These are phyloP conservation scores for Fusarium udum DNA, from an alignment of 2,329 filamentous ascomycete species.

Conservation along the genomic window DNA sequence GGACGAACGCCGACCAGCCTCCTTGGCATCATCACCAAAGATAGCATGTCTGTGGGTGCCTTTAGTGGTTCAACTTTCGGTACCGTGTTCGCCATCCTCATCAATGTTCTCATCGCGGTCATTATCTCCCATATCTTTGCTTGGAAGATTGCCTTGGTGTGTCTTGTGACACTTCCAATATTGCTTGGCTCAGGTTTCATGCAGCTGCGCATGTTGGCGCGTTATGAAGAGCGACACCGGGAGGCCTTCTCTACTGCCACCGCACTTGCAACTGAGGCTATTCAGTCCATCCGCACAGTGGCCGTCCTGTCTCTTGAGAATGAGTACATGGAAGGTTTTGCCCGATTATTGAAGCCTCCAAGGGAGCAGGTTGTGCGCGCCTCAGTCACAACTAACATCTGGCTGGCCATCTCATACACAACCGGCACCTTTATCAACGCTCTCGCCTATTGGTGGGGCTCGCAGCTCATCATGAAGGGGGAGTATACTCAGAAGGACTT, in stretches of 20 bases:
- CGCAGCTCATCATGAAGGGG: neutral
- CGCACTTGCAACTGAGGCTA: neutral
- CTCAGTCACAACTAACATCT: neutral
- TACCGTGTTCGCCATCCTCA: neutral
- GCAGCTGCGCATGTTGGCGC: neutral
- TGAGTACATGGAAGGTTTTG: neutral
- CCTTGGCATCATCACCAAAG: neutral
- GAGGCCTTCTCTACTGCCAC: neutral
- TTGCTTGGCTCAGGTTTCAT: neutral
- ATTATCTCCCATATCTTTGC: neutral
- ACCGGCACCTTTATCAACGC: neutral
- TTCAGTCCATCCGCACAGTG: neutral
- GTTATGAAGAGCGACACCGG: neutral
- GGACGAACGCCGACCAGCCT: neutral
- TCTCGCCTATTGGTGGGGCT: neutral
- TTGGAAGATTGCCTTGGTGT: neutral
- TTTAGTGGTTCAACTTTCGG: neutral
- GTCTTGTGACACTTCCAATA: neutral
- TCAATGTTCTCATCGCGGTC: neutral
- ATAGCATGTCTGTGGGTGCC: neutral
- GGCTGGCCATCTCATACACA: neutral
- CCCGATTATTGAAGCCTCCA: neutral
- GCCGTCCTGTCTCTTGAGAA: neutral
- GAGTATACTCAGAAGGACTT: neutral
- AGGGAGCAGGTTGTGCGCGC: neutral